Evolutionary conservation across 2,329 filamentous ascomycete species (phyloP), one percentile per base, ranked within the genome.

Genomic region (Fragosphaeria purpurea): DNA sequence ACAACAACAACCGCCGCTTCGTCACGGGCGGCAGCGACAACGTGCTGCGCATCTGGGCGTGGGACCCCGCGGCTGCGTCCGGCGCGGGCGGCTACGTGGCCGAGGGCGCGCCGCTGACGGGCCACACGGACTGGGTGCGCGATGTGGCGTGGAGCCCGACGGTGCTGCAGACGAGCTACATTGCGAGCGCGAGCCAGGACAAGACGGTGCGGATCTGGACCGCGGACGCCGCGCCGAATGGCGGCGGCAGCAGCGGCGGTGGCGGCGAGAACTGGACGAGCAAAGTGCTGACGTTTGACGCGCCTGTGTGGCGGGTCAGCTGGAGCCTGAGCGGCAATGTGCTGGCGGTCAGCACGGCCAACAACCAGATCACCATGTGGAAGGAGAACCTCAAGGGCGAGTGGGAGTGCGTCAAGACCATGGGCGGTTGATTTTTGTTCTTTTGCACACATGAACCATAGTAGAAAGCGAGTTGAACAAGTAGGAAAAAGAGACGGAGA

Each of bases 181-280:
- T 98, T 64, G 93, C 93, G 34, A 91, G 86, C 46, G 93, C 91
- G 9, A 90, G 86, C 49, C 90, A 97, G 72, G 93, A 98, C 68
- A 94, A 95, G 77, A 96, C 89, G 7, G 91, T 97, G 55, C 83
- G 89, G 59, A 96, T 98, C 70, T 98, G 93, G 93, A 97, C 91
- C 8, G 83, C 79, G 33, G 85, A 88, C 60, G 34, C 56, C 22
- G 48, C 46, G 40, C 44, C 48, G 4, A 45, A 45, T 2, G 48
- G 32, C 1, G 45, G 45, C 4, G 45, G 32, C 1, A 42, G 44
- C 22, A 22, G 70, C 77, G 32, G 73, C 77, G 79, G 77, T 31
- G 46, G 44, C 22, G 22, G 70, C 77, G 32, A 73, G 77, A 79
- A 77, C 31, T 98, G 93, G 93, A 81, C 83, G 52, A 83, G 80